Evolutionary conservation across 169 alveolate genomes (phyloP).

Genomic region (Eimeria sp.): DNA sequence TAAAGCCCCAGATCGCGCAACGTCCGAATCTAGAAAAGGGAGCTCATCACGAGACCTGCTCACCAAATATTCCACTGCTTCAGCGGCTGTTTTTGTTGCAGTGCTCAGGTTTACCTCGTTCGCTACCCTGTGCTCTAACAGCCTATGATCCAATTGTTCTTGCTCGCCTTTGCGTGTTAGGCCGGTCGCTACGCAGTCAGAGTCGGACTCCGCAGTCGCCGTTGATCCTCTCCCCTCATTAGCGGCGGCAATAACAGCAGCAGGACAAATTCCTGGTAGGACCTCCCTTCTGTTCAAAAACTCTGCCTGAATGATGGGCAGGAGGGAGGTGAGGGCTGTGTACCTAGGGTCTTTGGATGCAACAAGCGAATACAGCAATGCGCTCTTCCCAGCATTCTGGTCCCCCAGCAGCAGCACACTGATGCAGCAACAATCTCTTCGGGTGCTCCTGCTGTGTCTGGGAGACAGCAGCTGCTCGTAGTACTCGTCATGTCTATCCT

Average conservation of each 20-base stretch:
- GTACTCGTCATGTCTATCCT: constrained; percentile 40
- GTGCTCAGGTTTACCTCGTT: neutral
- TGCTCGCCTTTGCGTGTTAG: neutral
- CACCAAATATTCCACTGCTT: constrained; percentile 32
- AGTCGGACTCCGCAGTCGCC: neutral
- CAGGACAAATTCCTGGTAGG: neutral
- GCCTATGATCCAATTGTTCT: neutral
- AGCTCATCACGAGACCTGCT: constrained; percentile 67
- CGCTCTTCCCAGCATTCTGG: constrained; percentile 82
- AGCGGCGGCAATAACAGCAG: neutral
- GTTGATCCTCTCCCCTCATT: neutral
- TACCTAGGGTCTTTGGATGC: constrained; percentile 34
- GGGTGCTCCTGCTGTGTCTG: neutral
- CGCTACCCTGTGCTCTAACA: neutral
- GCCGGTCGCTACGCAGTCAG: neutral
- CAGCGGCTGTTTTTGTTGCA: neutral
- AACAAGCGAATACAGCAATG: constrained; percentile 69
- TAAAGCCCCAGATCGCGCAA: constrained; percentile 71
- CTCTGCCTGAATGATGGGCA: constrained; percentile 78
- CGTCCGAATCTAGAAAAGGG: constrained; percentile 84
- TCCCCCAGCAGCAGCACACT: constrained; percentile 76
- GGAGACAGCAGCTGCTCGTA: constrained; percentile 26
- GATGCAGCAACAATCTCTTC: constrained; percentile 21
- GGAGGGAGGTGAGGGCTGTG: constrained; percentile 60
- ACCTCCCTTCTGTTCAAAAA: constrained; percentile 65